phyloP scores from a whole-genome alignment of 2,329 filamentous ascomycete species.

The Penicillium sp. region DNA sequence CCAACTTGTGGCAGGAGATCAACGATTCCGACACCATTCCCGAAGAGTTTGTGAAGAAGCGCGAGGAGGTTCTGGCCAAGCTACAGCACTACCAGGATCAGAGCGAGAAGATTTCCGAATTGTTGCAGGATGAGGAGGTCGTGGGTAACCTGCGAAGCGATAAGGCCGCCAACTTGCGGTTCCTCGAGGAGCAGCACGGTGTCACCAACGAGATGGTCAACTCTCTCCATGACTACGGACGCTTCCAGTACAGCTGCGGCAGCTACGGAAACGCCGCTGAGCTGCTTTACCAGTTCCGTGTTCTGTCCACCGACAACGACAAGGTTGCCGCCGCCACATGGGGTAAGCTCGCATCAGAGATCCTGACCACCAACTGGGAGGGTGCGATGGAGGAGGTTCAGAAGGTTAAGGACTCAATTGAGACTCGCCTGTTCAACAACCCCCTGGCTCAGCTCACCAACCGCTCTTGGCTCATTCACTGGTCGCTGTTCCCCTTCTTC shows the following conservation, averaged over 20 bases:
- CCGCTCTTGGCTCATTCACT: slow-evolving; percentile 97
- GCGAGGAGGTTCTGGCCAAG: slow-evolving; percentile 81
- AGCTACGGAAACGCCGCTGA: slow-evolving; percentile 89
- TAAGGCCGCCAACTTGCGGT: slow-evolving; percentile 98
- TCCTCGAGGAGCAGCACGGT: slow-evolving; percentile 92
- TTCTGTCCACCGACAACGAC: slow-evolving; percentile 97
- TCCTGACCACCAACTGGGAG: slow-evolving; percentile 94
- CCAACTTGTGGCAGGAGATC: slow-evolving; percentile 85
- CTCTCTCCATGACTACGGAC: slow-evolving; percentile 90
- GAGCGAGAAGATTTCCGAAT: slow-evolving; percentile 81
- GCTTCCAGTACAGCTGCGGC: slow-evolving; percentile 97
- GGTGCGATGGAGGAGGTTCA: slow-evolving; percentile 84
- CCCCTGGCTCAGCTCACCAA: slow-evolving; percentile 92
- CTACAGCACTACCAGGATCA: slow-evolving; percentile 82
- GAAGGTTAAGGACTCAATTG: slow-evolving; percentile 89
- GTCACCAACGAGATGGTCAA: slow-evolving; percentile 96
- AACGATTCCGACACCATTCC: slow-evolving; percentile 76
- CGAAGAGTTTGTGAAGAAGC: slow-evolving; percentile 82
- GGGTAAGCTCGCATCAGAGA: slow-evolving; percentile 96
- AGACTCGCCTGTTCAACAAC: slow-evolving; percentile 94
- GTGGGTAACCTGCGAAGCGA: slow-evolving; percentile 88
- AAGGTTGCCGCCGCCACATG: slow-evolving; percentile 94
- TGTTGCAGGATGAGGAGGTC: slow-evolving; percentile 85
- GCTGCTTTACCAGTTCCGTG: slow-evolving; percentile 94
- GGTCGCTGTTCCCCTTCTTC: slow-evolving; percentile 98